Percentiles rank a stretch among this genome's conserved stretches.
Evolutionary conservation across 2,329 filamentous ascomycete species (phyloP).

Genomic region (Colletotrichum sp.): DNA sequence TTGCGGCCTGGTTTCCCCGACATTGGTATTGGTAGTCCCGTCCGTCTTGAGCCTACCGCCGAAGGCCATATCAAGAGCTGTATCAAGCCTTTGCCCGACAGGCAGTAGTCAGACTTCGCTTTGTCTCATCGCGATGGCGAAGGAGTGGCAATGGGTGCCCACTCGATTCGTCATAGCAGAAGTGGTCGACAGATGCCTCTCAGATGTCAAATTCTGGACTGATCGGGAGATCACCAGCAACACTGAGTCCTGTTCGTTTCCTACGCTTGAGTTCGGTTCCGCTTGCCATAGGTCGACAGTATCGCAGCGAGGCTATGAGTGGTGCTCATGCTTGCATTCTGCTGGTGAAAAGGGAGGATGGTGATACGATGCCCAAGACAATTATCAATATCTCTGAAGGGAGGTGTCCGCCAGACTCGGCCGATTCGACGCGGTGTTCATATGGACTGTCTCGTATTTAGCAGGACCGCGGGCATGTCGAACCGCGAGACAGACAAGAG

Average conservation of each 20-base stretch:
- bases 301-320: not conserved
- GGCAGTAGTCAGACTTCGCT: accelerated
- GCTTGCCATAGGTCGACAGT: not conserved
- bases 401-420: not conserved
- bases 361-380: not conserved
- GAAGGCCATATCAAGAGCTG: not conserved
- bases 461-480: not conserved
- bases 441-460: not conserved
- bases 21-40: not conserved
- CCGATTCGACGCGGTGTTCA: not conserved
- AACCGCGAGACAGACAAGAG: not conserved
- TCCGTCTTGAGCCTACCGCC: not conserved
- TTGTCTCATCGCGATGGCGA: not conserved
- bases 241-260: not conserved
- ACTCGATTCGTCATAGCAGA: not conserved
- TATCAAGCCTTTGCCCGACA: not conserved
- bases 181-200: not conserved
- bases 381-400: not conserved
- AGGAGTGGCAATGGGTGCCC: not conserved
- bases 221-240: not conserved
- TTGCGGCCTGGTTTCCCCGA: not conserved
- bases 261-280: not conserved
- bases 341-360: not conserved
- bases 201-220: not conserved
- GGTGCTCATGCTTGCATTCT: not conserved